Conservation (phyloP, 2,329 filamentous ascomycete genomes). For the Fusarium papillatum region DNA sequence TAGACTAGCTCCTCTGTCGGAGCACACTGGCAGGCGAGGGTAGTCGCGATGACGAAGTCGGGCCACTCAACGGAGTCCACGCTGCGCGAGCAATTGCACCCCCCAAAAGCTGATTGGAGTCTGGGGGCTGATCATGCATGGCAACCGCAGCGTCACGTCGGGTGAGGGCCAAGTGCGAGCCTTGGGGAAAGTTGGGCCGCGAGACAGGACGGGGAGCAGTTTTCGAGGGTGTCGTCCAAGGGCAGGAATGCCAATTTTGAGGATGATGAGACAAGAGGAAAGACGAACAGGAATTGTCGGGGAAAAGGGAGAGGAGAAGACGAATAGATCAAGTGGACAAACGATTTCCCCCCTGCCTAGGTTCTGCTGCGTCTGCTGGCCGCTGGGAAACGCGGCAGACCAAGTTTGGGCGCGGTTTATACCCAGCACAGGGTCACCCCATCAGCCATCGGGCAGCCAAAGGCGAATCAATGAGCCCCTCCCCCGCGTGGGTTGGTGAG, state of each 20-base stretch:
- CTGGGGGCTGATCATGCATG: conserved; percentile 47
- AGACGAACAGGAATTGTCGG: conserved; percentile 5
- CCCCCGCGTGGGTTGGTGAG: conserved; percentile 43
- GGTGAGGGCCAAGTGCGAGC: conserved; percentile 40
- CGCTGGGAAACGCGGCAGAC: conserved; percentile 41
- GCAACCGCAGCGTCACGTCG: conserved; percentile 47
- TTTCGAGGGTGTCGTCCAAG: conserved; percentile 11
- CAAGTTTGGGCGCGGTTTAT: conserved; percentile 42
- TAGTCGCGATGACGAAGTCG: conserved; percentile 36
- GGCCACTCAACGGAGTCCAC: conserved; percentile 46
- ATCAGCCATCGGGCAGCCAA: conserved; percentile 39
- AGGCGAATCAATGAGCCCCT: conserved; percentile 43
- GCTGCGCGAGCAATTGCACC: conserved; percentile 44
- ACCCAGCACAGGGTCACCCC: conserved; percentile 36
- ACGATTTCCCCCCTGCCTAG: conserved; percentile 1
- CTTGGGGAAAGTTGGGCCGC: conserved; percentile 45
- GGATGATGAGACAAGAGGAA: not conserved
- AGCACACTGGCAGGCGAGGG: conserved; percentile 33
- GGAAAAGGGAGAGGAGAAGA: conserved; percentile 21
- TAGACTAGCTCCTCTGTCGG: conserved; percentile 34
- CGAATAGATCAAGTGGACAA: conserved; percentile 21
- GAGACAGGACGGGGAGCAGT: conserved; percentile 23
- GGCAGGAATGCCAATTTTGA: conserved; percentile 11
- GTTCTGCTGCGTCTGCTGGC: conserved; percentile 30
- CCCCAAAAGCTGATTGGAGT: conserved; percentile 45